These are phyloP conservation scores for Aphanocladium album DNA, from an alignment of 2,329 filamentous ascomycete species.

Conservation along the genomic window DNA sequence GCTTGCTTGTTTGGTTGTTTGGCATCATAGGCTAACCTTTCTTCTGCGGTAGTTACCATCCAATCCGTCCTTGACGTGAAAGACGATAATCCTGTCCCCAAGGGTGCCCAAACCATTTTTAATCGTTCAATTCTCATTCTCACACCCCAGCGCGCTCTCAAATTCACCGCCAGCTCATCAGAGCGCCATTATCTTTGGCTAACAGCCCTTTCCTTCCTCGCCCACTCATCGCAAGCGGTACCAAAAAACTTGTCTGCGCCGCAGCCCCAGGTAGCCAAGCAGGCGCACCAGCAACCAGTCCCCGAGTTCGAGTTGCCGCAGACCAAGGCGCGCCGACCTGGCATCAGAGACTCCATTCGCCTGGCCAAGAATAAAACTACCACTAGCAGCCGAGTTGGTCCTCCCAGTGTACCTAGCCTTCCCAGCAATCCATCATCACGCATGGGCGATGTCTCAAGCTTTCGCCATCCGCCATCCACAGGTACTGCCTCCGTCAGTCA, in stretches of 20 bases:
- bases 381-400: conserved; percentile 36
- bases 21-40: conserved; percentile 26
- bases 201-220: conserved; percentile 88
- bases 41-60: conserved; percentile 64
- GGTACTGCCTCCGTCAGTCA: conserved; percentile 30
- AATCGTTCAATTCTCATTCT: conserved; percentile 92
- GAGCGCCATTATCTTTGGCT: conserved; percentile 95
- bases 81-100: conserved; percentile 82
- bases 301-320: conserved; percentile 48
- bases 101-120: conserved; percentile 58
- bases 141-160: conserved; percentile 87
- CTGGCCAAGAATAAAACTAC: conserved; percentile 69
- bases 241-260: conserved; percentile 63
- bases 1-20: conserved; percentile 13
- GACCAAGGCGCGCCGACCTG: conserved; percentile 43
- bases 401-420: conserved; percentile 47
- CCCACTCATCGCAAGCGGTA: conserved; percentile 77
- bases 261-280: conserved; percentile 33
- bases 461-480: conserved; percentile 36
- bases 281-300: conserved; percentile 32
- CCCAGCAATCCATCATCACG: conserved; percentile 33
- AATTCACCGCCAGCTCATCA: conserved; percentile 79
- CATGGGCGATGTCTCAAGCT: conserved; percentile 32
- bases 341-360: conserved; percentile 83
- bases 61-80: conserved; percentile 97